Percentiles rank a stretch among this genome's conserved stretches.
These are phyloP conservation scores for Drosera capensis DNA, from an alignment of 148 eudicot genomes.

Conservation along the genomic window DNA sequence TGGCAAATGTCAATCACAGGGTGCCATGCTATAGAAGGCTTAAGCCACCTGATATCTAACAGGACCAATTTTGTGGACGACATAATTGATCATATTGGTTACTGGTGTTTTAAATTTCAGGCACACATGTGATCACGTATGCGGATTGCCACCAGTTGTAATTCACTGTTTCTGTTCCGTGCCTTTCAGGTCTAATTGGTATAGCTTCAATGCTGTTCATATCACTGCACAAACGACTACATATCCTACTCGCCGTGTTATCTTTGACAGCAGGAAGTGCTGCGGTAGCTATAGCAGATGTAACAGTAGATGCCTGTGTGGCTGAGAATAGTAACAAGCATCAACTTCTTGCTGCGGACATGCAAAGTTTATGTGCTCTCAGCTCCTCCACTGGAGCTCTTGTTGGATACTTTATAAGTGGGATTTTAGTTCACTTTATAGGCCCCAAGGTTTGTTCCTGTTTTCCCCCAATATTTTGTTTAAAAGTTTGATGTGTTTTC, in stretches of 20 bases:
- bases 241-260: conserved; percentile 50
- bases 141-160: too few species aligned
- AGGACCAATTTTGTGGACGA: too few species aligned
- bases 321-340: conserved; percentile 65
- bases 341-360: conserved; percentile 67
- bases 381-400: conserved; percentile 74
- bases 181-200: conserved; percentile 53
- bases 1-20: too few species aligned
- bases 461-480: neutral
- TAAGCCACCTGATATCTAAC: too few species aligned
- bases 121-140: too few species aligned
- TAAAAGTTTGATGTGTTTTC: conserved; percentile 2
- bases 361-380: conserved; percentile 86
- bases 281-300: conserved; percentile 88
- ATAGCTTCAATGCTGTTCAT: conserved; percentile 54
- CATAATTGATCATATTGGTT: too few species aligned
- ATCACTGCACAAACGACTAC: conserved; percentile 44
- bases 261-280: conserved; percentile 55
- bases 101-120: neutral
- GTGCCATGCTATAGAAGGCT: too few species aligned
- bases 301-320: conserved; percentile 96
- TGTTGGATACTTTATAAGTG: conserved; percentile 72
- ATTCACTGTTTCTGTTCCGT: neutral
- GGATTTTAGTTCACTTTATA: conserved; percentile 71
- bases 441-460: conserved; percentile 58